These are phyloP conservation scores for Fusarium sp. DNA, from an alignment of 2,329 filamentous ascomycete genomes.

Conservation along the genomic window DNA sequence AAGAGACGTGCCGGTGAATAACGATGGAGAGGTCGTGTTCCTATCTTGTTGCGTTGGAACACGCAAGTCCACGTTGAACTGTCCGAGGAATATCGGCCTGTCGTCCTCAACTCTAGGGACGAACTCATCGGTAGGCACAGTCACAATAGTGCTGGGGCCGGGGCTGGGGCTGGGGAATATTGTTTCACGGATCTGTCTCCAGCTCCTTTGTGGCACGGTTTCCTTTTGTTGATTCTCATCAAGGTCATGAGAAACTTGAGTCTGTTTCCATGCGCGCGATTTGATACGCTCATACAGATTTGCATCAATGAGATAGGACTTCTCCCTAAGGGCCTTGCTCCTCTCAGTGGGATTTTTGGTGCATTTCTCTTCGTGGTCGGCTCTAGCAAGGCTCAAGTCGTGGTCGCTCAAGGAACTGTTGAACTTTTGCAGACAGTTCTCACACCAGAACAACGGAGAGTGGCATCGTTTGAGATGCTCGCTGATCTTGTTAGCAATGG, in stretches of 20 bases:
- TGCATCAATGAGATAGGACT: neutral
- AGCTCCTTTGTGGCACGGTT: neutral
- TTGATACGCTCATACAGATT: neutral
- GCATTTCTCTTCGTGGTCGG: neutral
- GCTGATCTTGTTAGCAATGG: neutral
- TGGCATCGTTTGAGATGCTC: slow-evolving; percentile 16
- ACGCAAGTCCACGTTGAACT: neutral
- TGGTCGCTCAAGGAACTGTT: neutral
- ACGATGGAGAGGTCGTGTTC: neutral
- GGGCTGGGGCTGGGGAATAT: slow-evolving; percentile 1
- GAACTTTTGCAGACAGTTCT: slow-evolving; percentile 20
- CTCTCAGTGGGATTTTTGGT: neutral
- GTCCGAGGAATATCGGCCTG: neutral
- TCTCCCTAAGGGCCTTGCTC: neutral
- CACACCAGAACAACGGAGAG: neutral
- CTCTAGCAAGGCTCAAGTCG: accelerated
- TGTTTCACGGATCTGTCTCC: slow-evolving; percentile 19
- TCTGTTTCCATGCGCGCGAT: slow-evolving; percentile 3
- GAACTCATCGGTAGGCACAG: neutral
- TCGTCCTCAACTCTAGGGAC: neutral
- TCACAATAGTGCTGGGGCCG: neutral
- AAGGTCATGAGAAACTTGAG: neutral
- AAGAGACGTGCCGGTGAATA: neutral
- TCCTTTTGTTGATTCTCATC: neutral
- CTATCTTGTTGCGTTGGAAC: neutral